phyloP scores from a whole-genome alignment of 2,329 filamentous ascomycete species.

The Orbilia javanica region DNA sequence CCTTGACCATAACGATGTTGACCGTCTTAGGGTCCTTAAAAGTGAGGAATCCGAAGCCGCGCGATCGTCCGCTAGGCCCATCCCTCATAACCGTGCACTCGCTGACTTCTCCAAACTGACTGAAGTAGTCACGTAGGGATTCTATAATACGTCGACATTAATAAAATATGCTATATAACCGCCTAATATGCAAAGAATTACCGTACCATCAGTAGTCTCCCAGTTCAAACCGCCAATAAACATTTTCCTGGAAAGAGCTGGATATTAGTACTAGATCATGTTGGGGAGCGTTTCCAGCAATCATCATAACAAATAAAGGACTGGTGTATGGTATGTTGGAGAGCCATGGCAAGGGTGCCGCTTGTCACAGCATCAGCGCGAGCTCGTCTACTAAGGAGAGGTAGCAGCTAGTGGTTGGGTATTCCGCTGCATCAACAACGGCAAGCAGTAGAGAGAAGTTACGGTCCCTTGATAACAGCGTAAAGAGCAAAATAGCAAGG shows the following conservation, averaged over 20 bases:
- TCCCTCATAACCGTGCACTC: conserved; percentile 99
- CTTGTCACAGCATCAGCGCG: conserved; percentile 14
- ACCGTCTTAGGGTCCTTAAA: conserved; percentile 98
- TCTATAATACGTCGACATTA: conserved; percentile 70
- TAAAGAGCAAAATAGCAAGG: conserved; percentile 27
- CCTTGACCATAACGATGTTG: conserved; percentile 99
- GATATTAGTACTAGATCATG: conserved; percentile 38
- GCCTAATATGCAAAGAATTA: not conserved
- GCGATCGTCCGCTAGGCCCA: conserved; percentile 89
- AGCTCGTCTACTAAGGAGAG: conserved; percentile 19
- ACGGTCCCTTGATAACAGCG: conserved; percentile 18
- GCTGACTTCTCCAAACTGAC: conserved; percentile 94
- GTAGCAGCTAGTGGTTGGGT: not conserved
- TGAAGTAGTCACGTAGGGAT: conserved; percentile 96
- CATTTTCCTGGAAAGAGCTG: conserved; percentile 82
- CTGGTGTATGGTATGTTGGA: not conserved
- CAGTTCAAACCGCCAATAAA: conserved; percentile 99
- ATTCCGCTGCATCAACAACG: not conserved
- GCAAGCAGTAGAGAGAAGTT: not conserved
- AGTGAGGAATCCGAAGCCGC: conserved; percentile 96
- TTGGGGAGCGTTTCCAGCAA: not conserved
- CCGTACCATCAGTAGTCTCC: conserved; percentile 98
- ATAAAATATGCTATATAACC: not conserved
- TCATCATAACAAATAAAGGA: conserved; percentile 15
- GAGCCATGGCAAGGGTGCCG: conserved; percentile 35